phyloP scores from a whole-genome alignment of 306 rosid species.

The Gastrolobium bilobum region DNA sequence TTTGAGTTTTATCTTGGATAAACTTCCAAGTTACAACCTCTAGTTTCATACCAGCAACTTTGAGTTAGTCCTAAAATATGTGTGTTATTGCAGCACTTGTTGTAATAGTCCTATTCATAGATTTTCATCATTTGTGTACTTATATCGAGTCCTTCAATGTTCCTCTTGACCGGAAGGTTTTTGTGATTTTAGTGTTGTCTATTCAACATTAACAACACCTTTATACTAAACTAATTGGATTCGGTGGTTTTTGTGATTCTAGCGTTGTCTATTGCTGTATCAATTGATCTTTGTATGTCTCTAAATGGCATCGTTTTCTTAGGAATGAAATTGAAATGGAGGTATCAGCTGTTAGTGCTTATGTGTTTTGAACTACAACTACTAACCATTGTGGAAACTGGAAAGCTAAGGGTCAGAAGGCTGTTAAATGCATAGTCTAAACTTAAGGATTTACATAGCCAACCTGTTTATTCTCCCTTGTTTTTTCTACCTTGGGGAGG shows the following conservation, averaged over 20 bases:
- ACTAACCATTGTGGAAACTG: neutral
- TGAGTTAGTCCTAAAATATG: no score
- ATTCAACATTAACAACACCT: no score
- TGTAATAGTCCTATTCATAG: neutral
- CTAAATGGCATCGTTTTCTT: neutral
- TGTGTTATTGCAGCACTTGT: neutral
- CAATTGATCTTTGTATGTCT: neutral
- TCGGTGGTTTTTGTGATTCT: neutral
- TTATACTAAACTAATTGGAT: no score
- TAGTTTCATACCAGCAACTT: no score
- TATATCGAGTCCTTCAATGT: neutral
- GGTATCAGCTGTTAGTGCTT: neutral
- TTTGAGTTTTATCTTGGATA: neutral
- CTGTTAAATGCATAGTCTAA: neutral
- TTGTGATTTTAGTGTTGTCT: neutral
- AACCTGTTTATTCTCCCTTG: neutral
- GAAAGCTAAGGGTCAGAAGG: neutral
- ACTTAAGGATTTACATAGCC: neutral
- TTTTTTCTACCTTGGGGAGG: neutral
- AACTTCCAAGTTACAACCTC: no score
- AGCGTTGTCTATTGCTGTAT: neutral
- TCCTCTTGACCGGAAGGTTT: constrained; percentile 15
- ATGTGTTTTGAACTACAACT: neutral
- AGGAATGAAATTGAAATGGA: neutral
- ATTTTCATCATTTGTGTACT: neutral